Evolutionary conservation across 306 rosid genomes (phyloP), one percentile per base, ranked within the genome.

Genomic region (Abrus precatorius): DNA sequence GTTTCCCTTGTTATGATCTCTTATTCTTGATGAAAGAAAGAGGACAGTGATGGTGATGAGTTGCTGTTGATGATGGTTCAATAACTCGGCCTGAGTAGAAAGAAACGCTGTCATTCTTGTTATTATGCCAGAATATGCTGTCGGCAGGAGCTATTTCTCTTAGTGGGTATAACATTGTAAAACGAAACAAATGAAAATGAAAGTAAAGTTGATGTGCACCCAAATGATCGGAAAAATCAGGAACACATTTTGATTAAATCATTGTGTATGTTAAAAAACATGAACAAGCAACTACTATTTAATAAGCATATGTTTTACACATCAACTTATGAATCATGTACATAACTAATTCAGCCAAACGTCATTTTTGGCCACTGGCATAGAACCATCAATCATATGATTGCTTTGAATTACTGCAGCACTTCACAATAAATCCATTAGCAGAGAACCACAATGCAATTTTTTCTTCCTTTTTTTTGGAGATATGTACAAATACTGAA

Each of bases 401-500:
- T 77, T 73, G 34, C 68, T 85, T 68, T 80, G 85, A 71, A 64
- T 44, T 34, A 75, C 85, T 32, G 80, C 78, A 72, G 80, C 70
- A 48, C 56, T 80, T 36, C 76, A 48, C 86, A 82, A 45, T 30
- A 65, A 69, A 71, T 63, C 75, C 73, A 11, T 13, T 50, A n/a
- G 80, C 57, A 52, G 52, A 49, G 49, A 76, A 76, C 53, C 79
- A 47, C 32, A 28, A 34, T 66, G 66, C 36, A 27, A 36, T 72
- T 20, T 40, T 14, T 65, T 62, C 9, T 7, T 1, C 30, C 9
- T 38, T 76, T 50, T 53, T 67, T 36, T 20, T n/a, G 60, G 43
- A 65, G 34, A 76, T 76, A 61, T 84, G 90, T 82, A 85, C 86
- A 80, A 45, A 70, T 67, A 66, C 40, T 55, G 82, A 70, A 43